Evolutionary conservation across 2,329 filamentous ascomycete species (phyloP), one percentile per base, ranked within the genome.

Genomic region (Trichoderma polysporum): DNA sequence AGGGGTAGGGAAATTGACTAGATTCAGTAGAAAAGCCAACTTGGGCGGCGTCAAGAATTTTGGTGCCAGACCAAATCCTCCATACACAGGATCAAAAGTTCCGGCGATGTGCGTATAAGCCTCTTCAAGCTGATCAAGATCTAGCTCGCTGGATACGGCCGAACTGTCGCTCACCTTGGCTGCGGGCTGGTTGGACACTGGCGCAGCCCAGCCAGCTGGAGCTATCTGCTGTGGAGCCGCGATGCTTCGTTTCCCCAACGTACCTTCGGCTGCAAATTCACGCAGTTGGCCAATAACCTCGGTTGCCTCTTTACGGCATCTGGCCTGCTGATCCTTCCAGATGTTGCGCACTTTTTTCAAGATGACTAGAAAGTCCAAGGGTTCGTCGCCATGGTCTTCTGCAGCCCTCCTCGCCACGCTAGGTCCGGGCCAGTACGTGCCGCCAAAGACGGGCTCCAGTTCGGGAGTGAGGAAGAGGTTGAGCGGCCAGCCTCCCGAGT

Each of bases 381-480:
- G 86, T 53, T 88, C 87, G 4, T 85, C 81, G 12, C 83, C 84
- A 29, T 70, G 72, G 7, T 79, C 79, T 1, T 82, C 80, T 10
- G 68, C 69, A 3, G 73, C 68, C 27, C 76, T 76, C n/a, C 76
- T 74, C 47, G 75, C 70, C 4, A 88, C 86, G 57, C 88, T 89
- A 0, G 93, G 92, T 0, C 91, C 92, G 4, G 94, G 93, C 91
- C 93, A 98, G 78, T 97, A 98, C 9, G 94, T 97, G 27, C 94
- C 94, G 41, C 95, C 95, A 79, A 97, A 98, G 10, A 99, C 91
- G 0, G 95, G 95, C 74, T 97, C 90, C 29, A 98, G 85, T 71
- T 97, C 90, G 0, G 95, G 93, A 0, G 95, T 99, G 33, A 98
- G 85, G 76, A 99, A 98, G n/a, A 97, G 90, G 75, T 97, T 98